Evolutionary conservation across 148 eudicot genomes (phyloP), one percentile per base, ranked within the genome.

Genomic region (Rhododendron ferrugineum): DNA sequence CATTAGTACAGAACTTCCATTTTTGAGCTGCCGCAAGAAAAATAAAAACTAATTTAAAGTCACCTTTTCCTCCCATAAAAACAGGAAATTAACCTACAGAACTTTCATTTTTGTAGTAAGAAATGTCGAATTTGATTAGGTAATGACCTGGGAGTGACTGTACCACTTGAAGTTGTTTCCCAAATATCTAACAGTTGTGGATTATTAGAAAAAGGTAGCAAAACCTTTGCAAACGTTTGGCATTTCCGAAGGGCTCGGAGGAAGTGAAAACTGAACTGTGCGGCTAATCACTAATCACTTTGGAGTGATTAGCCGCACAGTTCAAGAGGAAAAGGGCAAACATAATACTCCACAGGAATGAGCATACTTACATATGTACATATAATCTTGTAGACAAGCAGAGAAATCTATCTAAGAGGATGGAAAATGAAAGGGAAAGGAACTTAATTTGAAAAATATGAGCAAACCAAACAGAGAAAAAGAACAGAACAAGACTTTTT

Each of bases 1-100:
- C 34, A 62, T 62, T 32, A 37, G 23, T 36, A 36, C 32, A 58
- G 1, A 60, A 58, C 9, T 20, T n/a, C 8, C 28, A 22, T 52
- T 52, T 52, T 87, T 89, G 87, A 89, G 85, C 89, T 85, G 85
- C 46, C 11, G 36, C 44, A n/a, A 11, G 28, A 23, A 80, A 20
- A 14, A 34, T 54, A 23, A 54, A 54, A 54, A 54, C 30, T n/a
- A 34, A 56, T 15, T 52, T 50, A 4, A 46, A 81, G 42, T 36
- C 49, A 58, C n/a, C 26, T 58, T 40, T 30, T 18, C 46, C 73
- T 22, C 11, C 30, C 10, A 37, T 81, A 8, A 23, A 0, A 15
- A 36, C 32, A 36, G 47, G 20, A 60, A 81, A 32, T 47, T 28
- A 28, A 11, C 68, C 14, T 56, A 0, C 5, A 28, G 2, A 81